These are phyloP conservation scores for Fusarium sarcochroum DNA, from an alignment of 2,329 filamentous ascomycete species.

Conservation along the genomic window DNA sequence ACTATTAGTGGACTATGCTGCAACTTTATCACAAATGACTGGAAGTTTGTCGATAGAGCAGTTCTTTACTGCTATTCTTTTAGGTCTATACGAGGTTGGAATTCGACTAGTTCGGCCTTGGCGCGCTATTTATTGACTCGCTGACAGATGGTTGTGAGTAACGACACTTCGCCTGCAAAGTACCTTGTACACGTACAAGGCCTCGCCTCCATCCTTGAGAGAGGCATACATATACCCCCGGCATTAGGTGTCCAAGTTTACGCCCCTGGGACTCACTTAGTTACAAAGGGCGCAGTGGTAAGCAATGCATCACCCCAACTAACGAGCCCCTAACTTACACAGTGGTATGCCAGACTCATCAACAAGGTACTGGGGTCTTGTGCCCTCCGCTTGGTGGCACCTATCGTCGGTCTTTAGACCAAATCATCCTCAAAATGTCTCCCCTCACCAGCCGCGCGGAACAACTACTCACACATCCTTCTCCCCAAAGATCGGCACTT, in stretches of 20 bases:
- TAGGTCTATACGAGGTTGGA: conserved; percentile 15
- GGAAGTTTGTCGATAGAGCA: conserved; percentile 3
- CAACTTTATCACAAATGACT: neutral
- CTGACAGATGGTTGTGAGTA: conserved; percentile 4
- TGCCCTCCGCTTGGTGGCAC: conserved; percentile 7
- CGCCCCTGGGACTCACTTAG: conserved; percentile 6
- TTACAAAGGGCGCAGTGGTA: conserved; percentile 14
- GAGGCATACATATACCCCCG: neutral
- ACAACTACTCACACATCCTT: neutral
- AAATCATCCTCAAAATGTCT: conserved; percentile 12
- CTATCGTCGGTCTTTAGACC: conserved; percentile 10
- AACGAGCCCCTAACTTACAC: neutral
- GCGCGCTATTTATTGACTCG: neutral
- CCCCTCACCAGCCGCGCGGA: conserved; percentile 13
- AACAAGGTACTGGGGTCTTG: conserved; percentile 5
- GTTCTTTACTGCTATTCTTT: conserved; percentile 10
- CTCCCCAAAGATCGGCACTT: neutral
- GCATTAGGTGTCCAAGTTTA: conserved; percentile 7
- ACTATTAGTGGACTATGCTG: neutral
- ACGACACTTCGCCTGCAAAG: conserved; percentile 1
- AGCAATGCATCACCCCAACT: too few species aligned
- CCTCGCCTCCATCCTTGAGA: neutral
- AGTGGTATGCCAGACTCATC: neutral
- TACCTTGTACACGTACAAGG: conserved; percentile 12
- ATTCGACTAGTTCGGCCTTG: accelerated